These are phyloP conservation scores for Pichia norvegensis DNA, from an alignment of 1,139 yeast genomes.

Conservation along the genomic window DNA sequence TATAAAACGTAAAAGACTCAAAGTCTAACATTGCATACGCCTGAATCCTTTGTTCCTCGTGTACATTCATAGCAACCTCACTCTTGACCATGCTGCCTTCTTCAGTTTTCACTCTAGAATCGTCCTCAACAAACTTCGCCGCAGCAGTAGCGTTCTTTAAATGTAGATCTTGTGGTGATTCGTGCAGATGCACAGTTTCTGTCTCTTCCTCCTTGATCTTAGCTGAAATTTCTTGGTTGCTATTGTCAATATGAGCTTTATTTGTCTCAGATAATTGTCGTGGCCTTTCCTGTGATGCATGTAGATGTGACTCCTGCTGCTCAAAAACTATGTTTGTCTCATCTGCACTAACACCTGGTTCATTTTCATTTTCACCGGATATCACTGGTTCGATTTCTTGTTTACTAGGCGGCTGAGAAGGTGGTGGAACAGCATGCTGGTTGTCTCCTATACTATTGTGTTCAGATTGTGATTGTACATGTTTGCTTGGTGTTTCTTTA, in stretches of 20 bases:
- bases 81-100: not conserved
- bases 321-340: not conserved
- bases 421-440: not conserved
- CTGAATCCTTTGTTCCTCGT: slow-evolving; percentile 36
- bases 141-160: too few relatives aligned
- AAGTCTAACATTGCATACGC: slow-evolving; percentile 94
- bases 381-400: not conserved
- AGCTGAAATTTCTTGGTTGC: not conserved
- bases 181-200: slow-evolving; percentile 12
- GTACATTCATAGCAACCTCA: not conserved
- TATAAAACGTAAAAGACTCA: slow-evolving; percentile 86
- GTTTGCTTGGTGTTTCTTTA: not conserved
- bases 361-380: not conserved
- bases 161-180: slow-evolving; percentile 5
- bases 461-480: not conserved
- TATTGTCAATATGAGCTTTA: too few relatives aligned
- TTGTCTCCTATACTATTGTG: not conserved
- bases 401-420: not conserved
- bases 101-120: not conserved
- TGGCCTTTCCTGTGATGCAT: not conserved
- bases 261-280: not conserved
- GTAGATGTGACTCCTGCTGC: not conserved
- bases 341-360: not conserved
- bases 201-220: slow-evolving; percentile 10
- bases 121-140: not conserved